Evolutionary conservation across 768 basidiomycete genomes (phyloP).

Genomic region (Boletus subcaerulescens): DNA sequence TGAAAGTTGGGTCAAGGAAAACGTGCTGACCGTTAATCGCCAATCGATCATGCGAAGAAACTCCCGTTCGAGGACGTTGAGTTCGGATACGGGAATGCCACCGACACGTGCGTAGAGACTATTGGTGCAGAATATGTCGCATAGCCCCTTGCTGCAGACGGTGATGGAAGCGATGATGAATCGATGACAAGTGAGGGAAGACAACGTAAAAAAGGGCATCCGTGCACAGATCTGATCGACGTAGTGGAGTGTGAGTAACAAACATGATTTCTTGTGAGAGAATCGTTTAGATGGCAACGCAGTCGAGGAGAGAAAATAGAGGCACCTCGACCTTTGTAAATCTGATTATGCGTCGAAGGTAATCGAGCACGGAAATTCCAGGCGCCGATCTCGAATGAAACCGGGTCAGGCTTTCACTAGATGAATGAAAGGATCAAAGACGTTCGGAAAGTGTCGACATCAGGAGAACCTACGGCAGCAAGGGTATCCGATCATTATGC

Average conservation of each 20-base stretch:
- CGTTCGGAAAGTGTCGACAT: constrained; percentile 8
- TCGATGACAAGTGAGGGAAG: constrained; percentile 95
- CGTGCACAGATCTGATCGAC: constrained; percentile 92
- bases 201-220: constrained; percentile 85
- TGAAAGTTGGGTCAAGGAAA: constrained; percentile 24
- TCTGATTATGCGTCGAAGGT: constrained; percentile 88
- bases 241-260: constrained; percentile 82
- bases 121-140: constrained; percentile 95
- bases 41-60: constrained; percentile 91
- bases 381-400: constrained; percentile 96
- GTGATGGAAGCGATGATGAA: constrained; percentile 94
- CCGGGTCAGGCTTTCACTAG: constrained; percentile 84
- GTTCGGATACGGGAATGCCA: constrained; percentile 86
- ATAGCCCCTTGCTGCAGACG: constrained; percentile 91
- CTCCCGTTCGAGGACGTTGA: constrained; percentile 93
- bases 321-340: constrained; percentile 95
- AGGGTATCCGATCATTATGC: constrained; percentile 94
- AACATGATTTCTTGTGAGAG: constrained; percentile 60
- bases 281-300: constrained; percentile 6
- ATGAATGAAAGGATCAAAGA: constrained; percentile 22
- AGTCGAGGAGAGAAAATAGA: constrained; percentile 5
- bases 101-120: constrained; percentile 94
- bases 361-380: constrained; percentile 84
- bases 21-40: constrained; percentile 80
- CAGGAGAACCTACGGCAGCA: constrained; percentile 64